Percentiles rank a stretch among this genome's conserved stretches.
phyloP scores from a whole-genome alignment of 208 protist genomes.

The Trypanosoma conorhini region DNA sequence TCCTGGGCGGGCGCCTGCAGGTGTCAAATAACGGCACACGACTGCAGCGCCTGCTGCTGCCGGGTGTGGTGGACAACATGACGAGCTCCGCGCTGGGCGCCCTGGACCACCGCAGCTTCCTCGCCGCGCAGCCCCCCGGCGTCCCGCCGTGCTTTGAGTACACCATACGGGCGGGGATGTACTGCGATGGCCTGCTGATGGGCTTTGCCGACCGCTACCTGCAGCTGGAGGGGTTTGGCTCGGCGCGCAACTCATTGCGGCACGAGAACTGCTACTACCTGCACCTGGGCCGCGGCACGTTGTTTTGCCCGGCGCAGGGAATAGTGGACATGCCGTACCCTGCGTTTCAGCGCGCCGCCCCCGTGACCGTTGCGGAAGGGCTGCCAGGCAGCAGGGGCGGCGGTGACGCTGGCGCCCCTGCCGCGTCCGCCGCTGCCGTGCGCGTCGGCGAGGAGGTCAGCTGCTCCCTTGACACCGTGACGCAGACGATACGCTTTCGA shows the following conservation, averaged over 20 bases:
- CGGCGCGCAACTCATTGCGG: constrained; percentile 35
- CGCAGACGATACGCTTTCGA: constrained; percentile 34
- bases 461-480: constrained; percentile 30
- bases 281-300: constrained; percentile 33
- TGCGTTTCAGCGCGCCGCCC: constrained; percentile 5
- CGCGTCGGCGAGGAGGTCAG: constrained; percentile 42
- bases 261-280: constrained; percentile 56
- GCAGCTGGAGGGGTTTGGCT: constrained; percentile 50
- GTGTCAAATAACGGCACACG: constrained; percentile 22
- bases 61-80: constrained; percentile 26
- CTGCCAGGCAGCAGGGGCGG: not conserved
- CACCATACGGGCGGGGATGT: constrained; percentile 12
- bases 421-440: constrained; percentile 3
- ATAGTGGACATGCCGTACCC: constrained; percentile 25
- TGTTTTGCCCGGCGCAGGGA: constrained; percentile 36
- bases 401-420: not conserved
- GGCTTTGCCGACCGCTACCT: constrained; percentile 61
- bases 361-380: not conserved
- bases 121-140: constrained; percentile 10
- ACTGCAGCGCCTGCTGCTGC: constrained; percentile 22
- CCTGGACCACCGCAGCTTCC: constrained; percentile 37
- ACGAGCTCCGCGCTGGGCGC: constrained; percentile 36
- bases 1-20: constrained; percentile 13
- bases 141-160: constrained; percentile 24
- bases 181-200: constrained; percentile 33